Conservation (phyloP, 306 rosid genomes). For the Ziziphus jujuba region DNA sequence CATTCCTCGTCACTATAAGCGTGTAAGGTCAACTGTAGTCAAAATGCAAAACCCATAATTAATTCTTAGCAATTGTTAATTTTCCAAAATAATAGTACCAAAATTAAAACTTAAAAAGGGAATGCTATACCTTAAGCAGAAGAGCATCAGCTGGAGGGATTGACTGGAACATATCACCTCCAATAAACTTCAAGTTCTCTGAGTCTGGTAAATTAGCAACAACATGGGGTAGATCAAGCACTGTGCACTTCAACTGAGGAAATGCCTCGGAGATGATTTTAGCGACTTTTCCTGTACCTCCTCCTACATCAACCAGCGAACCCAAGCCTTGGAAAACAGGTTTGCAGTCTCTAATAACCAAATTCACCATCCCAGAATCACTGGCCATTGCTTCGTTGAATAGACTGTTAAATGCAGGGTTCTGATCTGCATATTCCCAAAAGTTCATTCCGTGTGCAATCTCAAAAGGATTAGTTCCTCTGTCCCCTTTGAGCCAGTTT, state of each 20-base stretch:
- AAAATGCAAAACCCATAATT: too few relatives aligned
- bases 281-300: constrained; percentile 38
- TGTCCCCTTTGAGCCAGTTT: constrained; percentile 35
- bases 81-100: neutral
- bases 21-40: constrained; percentile 43
- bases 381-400: constrained; percentile 44
- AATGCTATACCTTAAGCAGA: constrained; percentile 37
- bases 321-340: constrained; percentile 44
- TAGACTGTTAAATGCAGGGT: neutral
- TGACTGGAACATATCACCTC: constrained; percentile 50
- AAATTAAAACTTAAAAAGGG: too few relatives aligned
- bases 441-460: constrained; percentile 32
- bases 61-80: too few relatives aligned
- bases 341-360: constrained; percentile 32
- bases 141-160: constrained; percentile 55
- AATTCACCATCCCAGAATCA: constrained; percentile 46
- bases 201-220: constrained; percentile 26
- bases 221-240: constrained; percentile 48
- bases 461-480: constrained; percentile 19
- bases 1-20: constrained; percentile 44
- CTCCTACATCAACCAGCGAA: constrained; percentile 42
- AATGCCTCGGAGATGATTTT: constrained; percentile 39
- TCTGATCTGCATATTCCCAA: constrained; percentile 32
- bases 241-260: constrained; percentile 51
- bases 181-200: constrained; percentile 43